Base-by-base conservation (phyloP, 176 grass and related monocot species). In the Ensete ventricosum region DNA sequence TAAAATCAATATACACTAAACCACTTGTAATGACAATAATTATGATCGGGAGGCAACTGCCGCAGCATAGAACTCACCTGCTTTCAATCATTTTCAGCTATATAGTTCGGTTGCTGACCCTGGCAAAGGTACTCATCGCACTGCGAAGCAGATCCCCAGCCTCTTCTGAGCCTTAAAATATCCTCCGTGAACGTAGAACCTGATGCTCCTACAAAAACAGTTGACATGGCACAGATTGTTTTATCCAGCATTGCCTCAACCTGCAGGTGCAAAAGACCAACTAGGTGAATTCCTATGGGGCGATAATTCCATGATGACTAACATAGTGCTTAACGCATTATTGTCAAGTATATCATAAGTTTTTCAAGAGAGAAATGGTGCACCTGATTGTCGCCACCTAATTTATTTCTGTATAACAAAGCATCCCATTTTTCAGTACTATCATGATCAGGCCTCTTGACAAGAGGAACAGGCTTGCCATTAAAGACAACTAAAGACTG, bases 111-210 rank as follows among this genome's bases (percentile, higher is more conserved):
- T 16, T 51, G 78, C 73, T 93, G 78, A 11, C 86, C 94, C 78
- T 98, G 88, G 80, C 94, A 98, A 76, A 98, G 90, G 82, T 93
- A 93, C 64, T 85, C 87, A 50, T 98, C 94, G 9, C 94, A 98
- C 52, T 77, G 85, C 52, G 94, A 93, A 21, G 78, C 81, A 2
- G 85, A 91, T 8, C 84, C 90, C 94, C 94, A 93, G 20, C 82
- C 86, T 49, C 88, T 82, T 16, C 94, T 69, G 4, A 98, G 80
- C 19, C 86, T 84, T 26, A 93, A 55, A 54, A 98, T 98, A 75
- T 98, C 94, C 72, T 98, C 94, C 0, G 94, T 98, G 81, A 98
- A 93, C n/a, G 90, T 98, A 13, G 94, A 98, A 62, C 88, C 94
- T 16, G 90, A 84, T 14, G 94, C 71, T 34, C 94, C 95, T 25